A percentile compares a stretch with the other conserved stretches of the same genome.
These are phyloP conservation scores for Neurospora intermedia DNA, from an alignment of 495 filamentous ascomycete species.

Conservation along the genomic window DNA sequence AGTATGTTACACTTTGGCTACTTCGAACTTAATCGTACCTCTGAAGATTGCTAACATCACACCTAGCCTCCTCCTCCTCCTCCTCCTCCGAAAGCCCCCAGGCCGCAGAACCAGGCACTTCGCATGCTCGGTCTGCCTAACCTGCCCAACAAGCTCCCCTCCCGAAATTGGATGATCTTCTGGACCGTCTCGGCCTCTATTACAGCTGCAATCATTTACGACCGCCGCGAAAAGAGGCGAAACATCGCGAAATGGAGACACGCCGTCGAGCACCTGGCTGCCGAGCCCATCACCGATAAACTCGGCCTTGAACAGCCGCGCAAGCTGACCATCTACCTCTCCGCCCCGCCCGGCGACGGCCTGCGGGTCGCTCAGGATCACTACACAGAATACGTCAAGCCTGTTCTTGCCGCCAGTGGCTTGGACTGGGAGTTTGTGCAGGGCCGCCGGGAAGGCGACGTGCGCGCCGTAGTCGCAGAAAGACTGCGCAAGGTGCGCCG, in stretches of 20 bases:
- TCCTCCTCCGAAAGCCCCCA: conserved; percentile 34
- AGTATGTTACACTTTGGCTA: conserved; percentile 5
- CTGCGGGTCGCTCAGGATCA: conserved; percentile 76
- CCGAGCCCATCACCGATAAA: conserved; percentile 51
- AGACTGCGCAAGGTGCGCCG: conserved; percentile 59
- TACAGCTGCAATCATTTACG: conserved; percentile 70
- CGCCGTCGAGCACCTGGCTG: conserved; percentile 74
- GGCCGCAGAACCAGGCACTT: conserved; percentile 54
- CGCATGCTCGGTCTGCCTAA: conserved; percentile 75
- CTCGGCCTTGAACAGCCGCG: conserved; percentile 60
- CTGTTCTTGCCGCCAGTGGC: conserved; percentile 77
- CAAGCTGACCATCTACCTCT: conserved; percentile 76
- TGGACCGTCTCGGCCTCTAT: conserved; percentile 67
- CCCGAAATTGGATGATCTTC: conserved; percentile 97
- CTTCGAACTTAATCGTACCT: neutral
- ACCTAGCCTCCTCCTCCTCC: conserved; percentile 21
- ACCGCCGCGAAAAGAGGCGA: conserved; percentile 76
- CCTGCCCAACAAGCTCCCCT: conserved; percentile 76
- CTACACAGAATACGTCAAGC: conserved; percentile 93
- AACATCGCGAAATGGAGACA: conserved; percentile 78
- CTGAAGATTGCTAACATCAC: conserved; percentile 9
- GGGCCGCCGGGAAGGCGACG: conserved; percentile 77
- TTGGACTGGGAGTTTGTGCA: conserved; percentile 94
- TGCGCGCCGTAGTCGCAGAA: conserved; percentile 73
- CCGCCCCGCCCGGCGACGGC: conserved; percentile 77